Evolutionary conservation across 2,329 filamentous ascomycete species (phyloP).

Genomic region (Aspergillus novofumigatus): DNA sequence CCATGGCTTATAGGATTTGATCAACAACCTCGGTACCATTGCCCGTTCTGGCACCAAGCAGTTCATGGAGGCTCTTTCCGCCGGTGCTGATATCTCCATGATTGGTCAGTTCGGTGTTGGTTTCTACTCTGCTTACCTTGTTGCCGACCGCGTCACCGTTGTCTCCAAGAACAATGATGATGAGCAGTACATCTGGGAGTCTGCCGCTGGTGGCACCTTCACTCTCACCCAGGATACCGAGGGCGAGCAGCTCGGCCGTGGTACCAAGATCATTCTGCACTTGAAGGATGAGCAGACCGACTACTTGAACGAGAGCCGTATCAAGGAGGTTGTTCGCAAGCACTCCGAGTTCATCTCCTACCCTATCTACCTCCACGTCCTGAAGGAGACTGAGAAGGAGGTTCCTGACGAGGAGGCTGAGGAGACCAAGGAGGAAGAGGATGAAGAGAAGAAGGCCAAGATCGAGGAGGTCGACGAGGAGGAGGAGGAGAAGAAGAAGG

Average conservation of each 20-base stretch:
- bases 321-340: slow-evolving; percentile 99
- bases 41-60: slow-evolving; percentile 99
- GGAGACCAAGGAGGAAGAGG: slow-evolving; percentile 67
- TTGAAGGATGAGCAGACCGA: slow-evolving; percentile 99
- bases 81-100: slow-evolving; percentile 99
- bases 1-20: slow-evolving; percentile 66
- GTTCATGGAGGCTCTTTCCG: slow-evolving; percentile 99
- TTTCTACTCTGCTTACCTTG: slow-evolving; percentile 99
- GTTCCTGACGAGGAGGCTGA: slow-evolving; percentile 93
- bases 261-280: slow-evolving; percentile 97
- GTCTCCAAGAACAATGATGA: slow-evolving; percentile 99
- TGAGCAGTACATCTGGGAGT: slow-evolving; percentile 99
- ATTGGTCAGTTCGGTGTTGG: slow-evolving; percentile 99
- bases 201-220: slow-evolving; percentile 94
- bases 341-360: slow-evolving; percentile 99
- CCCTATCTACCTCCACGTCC: slow-evolving; percentile 99
- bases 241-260: slow-evolving; percentile 84
- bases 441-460: slow-evolving; percentile 91
- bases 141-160: slow-evolving; percentile 93
- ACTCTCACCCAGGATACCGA: slow-evolving; percentile 86
- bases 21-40: slow-evolving; percentile 99
- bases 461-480: slow-evolving; percentile 89
- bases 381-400: slow-evolving; percentile 99
- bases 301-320: slow-evolving; percentile 97
- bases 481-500: slow-evolving; percentile 79